Evolutionary conservation across 2,329 filamentous ascomycete genomes (phyloP).

Genomic region (Purpureocillium takamizusanense): DNA sequence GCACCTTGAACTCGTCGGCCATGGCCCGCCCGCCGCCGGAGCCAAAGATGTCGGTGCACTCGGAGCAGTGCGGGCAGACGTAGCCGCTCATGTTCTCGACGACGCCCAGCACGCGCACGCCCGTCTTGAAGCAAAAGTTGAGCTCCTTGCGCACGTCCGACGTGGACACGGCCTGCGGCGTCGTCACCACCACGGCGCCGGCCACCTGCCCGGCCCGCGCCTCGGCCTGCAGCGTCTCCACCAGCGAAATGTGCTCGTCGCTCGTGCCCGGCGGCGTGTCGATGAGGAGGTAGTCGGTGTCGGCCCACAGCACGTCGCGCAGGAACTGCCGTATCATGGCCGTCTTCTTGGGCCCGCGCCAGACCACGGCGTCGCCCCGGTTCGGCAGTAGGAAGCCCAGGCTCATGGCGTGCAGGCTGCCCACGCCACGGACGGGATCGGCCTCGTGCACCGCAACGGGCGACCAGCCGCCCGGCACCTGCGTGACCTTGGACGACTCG

Average conservation of each 20-base stretch:
- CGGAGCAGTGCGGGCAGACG: slow-evolving; percentile 69
- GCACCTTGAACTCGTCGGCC: slow-evolving; percentile 76
- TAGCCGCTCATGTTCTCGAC: slow-evolving; percentile 96
- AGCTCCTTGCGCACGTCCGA: slow-evolving; percentile 91
- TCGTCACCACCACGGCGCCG: slow-evolving; percentile 91
- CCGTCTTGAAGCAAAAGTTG: slow-evolving; percentile 84
- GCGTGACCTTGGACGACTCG: slow-evolving; percentile 80
- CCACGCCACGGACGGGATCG: slow-evolving; percentile 40
- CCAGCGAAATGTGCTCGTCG: slow-evolving; percentile 93
- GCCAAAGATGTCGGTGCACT: slow-evolving; percentile 90
- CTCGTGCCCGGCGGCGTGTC: slow-evolving; percentile 95
- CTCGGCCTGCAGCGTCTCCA: slow-evolving; percentile 68
- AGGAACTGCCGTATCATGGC: slow-evolving; percentile 98
- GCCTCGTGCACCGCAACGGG: slow-evolving; percentile 74
- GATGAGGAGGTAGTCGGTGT: slow-evolving; percentile 85
- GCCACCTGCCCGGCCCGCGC: slow-evolving; percentile 60
- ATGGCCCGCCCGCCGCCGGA: slow-evolving; percentile 84
- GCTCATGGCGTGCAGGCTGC: slow-evolving; percentile 76
- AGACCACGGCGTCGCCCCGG: slow-evolving; percentile 86
- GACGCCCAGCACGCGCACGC: slow-evolving; percentile 73
- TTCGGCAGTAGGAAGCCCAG: slow-evolving; percentile 80
- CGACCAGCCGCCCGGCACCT: slow-evolving; percentile 86
- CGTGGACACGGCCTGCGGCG: slow-evolving; percentile 87
- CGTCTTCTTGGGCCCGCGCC: slow-evolving; percentile 97
- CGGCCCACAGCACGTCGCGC: slow-evolving; percentile 79